A percentile compares a stretch with the other conserved stretches of the same genome.
phyloP scores from a whole-genome alignment of 1,139 yeast genomes.

The Protomyces arabidopsidicola region DNA sequence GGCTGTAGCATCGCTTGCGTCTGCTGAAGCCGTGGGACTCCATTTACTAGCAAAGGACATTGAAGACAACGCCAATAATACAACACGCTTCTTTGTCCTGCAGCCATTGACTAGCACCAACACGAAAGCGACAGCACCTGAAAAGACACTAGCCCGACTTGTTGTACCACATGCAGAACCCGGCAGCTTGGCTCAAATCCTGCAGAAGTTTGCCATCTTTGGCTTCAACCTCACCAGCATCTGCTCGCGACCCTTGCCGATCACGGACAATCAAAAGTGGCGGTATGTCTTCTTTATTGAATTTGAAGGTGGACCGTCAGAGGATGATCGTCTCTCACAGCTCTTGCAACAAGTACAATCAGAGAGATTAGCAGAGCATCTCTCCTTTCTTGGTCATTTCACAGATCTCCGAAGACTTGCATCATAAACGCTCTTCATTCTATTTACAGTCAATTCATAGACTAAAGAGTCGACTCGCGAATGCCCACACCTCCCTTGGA shows the following conservation, averaged over 20 bases:
- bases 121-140: neutral
- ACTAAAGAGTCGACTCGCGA: neutral
- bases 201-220: constrained; percentile 5
- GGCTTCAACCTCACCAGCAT: constrained; percentile 11
- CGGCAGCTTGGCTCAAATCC: constrained; percentile 8
- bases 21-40: constrained; percentile 61
- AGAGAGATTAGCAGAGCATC: neutral
- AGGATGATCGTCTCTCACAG: neutral
- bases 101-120: neutral
- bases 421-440: neutral
- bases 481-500: neutral
- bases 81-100: constrained; percentile 76
- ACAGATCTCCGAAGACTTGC: neutral
- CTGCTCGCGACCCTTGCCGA: constrained; percentile 12
- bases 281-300: constrained; percentile 28
- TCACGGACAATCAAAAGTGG: constrained; percentile 17
- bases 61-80: constrained; percentile 68
- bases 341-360: neutral
- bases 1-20: constrained; percentile 59
- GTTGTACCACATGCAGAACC: constrained; percentile 20
- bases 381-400: neutral
- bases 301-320: constrained; percentile 12
- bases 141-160: constrained; percentile 11
- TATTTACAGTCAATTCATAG: neutral
- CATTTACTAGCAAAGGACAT: constrained; percentile 54